These are phyloP conservation scores for Sungouiella thailandica DNA, from an alignment of 805 yeast species.

Conservation along the genomic window DNA sequence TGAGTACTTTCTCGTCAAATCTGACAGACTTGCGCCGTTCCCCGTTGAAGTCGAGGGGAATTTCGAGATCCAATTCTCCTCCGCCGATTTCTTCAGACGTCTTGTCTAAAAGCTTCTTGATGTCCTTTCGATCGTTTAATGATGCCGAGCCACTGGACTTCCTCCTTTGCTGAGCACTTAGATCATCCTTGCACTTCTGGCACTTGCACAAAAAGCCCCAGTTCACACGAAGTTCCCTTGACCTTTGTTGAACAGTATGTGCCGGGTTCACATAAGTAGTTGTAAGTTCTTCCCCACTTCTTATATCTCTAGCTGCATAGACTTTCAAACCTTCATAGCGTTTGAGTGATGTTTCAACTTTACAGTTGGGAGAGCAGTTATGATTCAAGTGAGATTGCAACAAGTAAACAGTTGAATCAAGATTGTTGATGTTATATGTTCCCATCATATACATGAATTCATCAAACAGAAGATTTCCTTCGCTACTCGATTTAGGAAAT, in stretches of 20 bases:
- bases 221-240: constrained; percentile 58
- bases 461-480: constrained; percentile 35
- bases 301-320: constrained; percentile 51
- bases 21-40: constrained; percentile 62
- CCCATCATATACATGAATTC: constrained; percentile 63
- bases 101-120: constrained; percentile 42
- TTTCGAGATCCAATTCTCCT: constrained; percentile 37
- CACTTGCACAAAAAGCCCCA: constrained; percentile 81
- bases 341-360: constrained; percentile 39
- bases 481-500: constrained; percentile 36
- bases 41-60: constrained; percentile 33
- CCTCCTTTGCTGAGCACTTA: constrained; percentile 39
- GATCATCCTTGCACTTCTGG: constrained; percentile 56
- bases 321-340: constrained; percentile 51
- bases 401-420: constrained; percentile 57
- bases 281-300: constrained; percentile 61
- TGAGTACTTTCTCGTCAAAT: constrained; percentile 53
- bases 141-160: constrained; percentile 33
- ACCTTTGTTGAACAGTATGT: constrained; percentile 58
- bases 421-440: constrained; percentile 67
- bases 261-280: constrained; percentile 68
- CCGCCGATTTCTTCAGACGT: constrained; percentile 39
- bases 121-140: constrained; percentile 26
- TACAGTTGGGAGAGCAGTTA: constrained; percentile 67
- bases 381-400: constrained; percentile 72